Evolutionary conservation across 441 rosid species (phyloP), one percentile per base, ranked within the genome.

Genomic region (Erodium moschatum): DNA sequence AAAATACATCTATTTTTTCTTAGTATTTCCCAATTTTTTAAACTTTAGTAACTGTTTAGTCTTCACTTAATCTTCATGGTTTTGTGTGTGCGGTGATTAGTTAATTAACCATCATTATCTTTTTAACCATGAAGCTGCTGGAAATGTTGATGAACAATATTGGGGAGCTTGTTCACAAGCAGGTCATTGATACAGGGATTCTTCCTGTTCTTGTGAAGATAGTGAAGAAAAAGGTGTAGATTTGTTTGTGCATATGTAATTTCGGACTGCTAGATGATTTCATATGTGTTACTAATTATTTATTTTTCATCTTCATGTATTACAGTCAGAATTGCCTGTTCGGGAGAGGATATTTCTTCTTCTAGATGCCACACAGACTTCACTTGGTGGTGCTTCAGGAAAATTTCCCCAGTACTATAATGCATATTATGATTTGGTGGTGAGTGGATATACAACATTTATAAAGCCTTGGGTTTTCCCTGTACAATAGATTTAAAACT

Each of bases 111-210:
- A 12, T 7, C 19, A 21, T 31, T 40, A 27, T 27, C 52, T 62
- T 21, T 72, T 65, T 62, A 40, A 69, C 69, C 54, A 74, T 84
- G 80, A 83, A 94, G 99, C 78, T 94, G 81, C 75, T 94, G 81
- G 99, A 94, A 85, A 89, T 88, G 92, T 79, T 94, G 84, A 91
- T 89, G 99, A 91, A 89, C 80, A 91, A 91, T 79, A 87, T 88
- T 33, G 97, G 97, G 70, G 97, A 88, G 70, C 73, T 71, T 69
- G 78, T 94, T 74, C 88, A 91, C 75, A 84, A 85, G 77, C 90
- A 79, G 81, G 99, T 94, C 72, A 85, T 86, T 74, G 91, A 91
- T 70, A 75, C 80, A 0, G 89, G 89, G 70, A 70, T 94, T 77
- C 89, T 94, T 71, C 84, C 91, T 66, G 77, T 84, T 76, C 97